Conservation (phyloP, 352 stramenopile species). For the Phytophthora pinifolia region DNA sequence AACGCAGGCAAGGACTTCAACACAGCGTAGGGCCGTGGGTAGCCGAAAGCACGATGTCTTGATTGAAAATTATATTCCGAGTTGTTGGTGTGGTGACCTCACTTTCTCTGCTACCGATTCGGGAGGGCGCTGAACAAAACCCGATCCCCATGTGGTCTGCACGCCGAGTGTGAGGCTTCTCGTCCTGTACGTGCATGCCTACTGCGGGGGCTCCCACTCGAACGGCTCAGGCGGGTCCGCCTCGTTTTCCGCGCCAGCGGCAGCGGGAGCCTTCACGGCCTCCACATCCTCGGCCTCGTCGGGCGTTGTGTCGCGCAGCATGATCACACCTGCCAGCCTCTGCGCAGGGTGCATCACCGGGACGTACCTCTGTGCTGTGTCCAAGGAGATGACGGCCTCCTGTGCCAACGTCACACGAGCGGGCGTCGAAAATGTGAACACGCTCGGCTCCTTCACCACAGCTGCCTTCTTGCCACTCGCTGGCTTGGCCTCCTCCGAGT, state of each 20-base stretch:
- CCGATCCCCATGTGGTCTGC: constrained; percentile 23
- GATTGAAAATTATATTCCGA: constrained; percentile 40
- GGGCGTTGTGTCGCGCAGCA: constrained; percentile 95
- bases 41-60: constrained; percentile 13
- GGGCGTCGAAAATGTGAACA: constrained; percentile 93
- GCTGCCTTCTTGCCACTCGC: constrained; percentile 49
- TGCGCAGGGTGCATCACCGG: constrained; percentile 70
- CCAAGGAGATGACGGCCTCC: constrained; percentile 89
- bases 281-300: constrained; percentile 94
- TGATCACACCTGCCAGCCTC: constrained; percentile 91
- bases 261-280: constrained; percentile 90
- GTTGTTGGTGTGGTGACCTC: constrained; percentile 22
- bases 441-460: constrained; percentile 89
- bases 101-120: constrained; percentile 22
- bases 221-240: constrained; percentile 95
- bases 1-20: too few species aligned
- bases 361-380: constrained; percentile 92
- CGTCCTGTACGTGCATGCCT: constrained; percentile 32
- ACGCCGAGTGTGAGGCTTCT: constrained; percentile 19
- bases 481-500: constrained; percentile 55
- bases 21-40: not conserved
- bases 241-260: constrained; percentile 92
- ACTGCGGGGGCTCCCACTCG: constrained; percentile 92
- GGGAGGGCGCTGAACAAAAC: constrained; percentile 11
- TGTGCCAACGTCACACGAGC: constrained; percentile 93